Base-by-base conservation (phyloP, 2,329 filamentous ascomycete species). In the Cladosporium sp. region DNA sequence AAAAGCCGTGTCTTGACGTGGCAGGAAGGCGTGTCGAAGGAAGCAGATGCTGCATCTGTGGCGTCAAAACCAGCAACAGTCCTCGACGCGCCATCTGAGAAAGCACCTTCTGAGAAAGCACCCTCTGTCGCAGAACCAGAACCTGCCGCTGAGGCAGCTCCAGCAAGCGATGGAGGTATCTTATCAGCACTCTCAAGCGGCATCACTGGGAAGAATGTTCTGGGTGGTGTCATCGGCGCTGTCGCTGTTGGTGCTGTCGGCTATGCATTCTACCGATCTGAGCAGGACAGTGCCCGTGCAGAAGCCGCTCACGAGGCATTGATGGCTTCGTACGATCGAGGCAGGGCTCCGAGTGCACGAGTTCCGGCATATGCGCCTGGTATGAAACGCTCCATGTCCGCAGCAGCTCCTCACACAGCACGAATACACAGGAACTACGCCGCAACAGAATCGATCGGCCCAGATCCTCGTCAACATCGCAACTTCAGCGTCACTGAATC, bases 221-320 rank as follows among this genome's bases (percentile, higher is more conserved):
- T 56, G 11, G 54, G 54, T 22, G 54, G 54, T 19, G 54, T 39
- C 34, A 56, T 56, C 12, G 54, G 54, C 28, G 54, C 54, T 49
- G 54, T 56, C 19, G 54, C 54, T 7, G 42, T 43, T 34, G 54
- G 42, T 30, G 54, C 42, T 12, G 34, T 56, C 2, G 54, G 40
- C 15, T 56, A 56, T 39, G 54, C 54, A 17, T 56, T 56, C 54
- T 56, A 56, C 42, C 54, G 47, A 20, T 80, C 81, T 60, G 86
- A 88, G 63, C 68, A 71, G 52, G 75, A 78, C 54, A 78, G 76
- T 60, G 74, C 75, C 20, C 72, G 70, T 60, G 75, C 77, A 59
- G 78, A 80, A 62, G 65, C 71, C 4, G 75, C 74, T 19, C 51
- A 65, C 38, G 40, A 63, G 40, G 60, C 62, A 20, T 63, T 62